Conservation (phyloP, 2,329 filamentous ascomycete species). For the Elsinoe ampelina region DNA sequence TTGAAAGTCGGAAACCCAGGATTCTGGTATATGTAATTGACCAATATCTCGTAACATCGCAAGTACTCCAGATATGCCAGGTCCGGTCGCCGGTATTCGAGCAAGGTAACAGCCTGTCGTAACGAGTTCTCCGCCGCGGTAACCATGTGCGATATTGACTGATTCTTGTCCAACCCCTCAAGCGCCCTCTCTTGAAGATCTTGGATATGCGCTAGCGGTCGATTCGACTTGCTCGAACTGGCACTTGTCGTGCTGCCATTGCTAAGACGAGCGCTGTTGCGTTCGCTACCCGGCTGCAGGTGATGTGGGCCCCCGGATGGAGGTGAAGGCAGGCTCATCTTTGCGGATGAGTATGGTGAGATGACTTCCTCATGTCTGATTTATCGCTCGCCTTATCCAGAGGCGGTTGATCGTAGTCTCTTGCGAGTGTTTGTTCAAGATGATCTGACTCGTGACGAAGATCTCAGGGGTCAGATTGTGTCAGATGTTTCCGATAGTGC, state of each 20-base stretch:
- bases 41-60: constrained; percentile 66
- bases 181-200: constrained; percentile 35
- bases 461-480: no score
- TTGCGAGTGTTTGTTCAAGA: not conserved
- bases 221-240: constrained; percentile 9
- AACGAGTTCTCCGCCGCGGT: constrained; percentile 34
- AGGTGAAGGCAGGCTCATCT: constrained; percentile 12
- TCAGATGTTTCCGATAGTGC: no score
- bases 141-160: constrained; percentile 29
- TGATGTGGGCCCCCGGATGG: constrained; percentile 10
- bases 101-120: constrained; percentile 46
- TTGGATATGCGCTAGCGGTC: constrained; percentile 30
- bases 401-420: not conserved
- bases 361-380: constrained; percentile 7
- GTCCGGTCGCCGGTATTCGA: constrained; percentile 59
- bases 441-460: not conserved
- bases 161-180: constrained; percentile 26
- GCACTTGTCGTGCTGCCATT: constrained; percentile 17
- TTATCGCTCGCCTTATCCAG: no score
- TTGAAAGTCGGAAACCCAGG: constrained; percentile 60
- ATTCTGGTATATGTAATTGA: constrained; percentile 67
- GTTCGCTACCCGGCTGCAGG: constrained; percentile 5
- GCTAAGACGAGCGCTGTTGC: constrained; percentile 10
- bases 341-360: not conserved
- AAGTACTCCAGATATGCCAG: constrained; percentile 77